A percentile compares a stretch with the other conserved stretches of the same genome.
These are phyloP conservation scores for Ophiostoma sp. DNA, from an alignment of 2,329 filamentous ascomycete genomes.

Conservation along the genomic window DNA sequence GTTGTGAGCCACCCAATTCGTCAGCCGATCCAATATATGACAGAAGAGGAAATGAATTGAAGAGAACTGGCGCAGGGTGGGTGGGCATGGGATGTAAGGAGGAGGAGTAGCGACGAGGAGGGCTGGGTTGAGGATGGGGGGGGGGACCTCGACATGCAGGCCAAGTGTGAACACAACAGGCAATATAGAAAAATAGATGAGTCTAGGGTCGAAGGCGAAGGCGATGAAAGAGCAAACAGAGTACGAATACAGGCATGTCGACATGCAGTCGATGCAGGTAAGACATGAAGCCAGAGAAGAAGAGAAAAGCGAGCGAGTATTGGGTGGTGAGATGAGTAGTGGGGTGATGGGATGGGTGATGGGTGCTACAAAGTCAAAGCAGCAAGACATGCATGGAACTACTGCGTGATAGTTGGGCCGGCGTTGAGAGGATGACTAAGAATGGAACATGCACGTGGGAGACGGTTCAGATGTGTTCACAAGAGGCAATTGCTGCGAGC, in stretches of 20 bases:
- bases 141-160: background rate
- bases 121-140: background rate
- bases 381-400: background rate
- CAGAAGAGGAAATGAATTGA: background rate
- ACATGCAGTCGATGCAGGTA: background rate
- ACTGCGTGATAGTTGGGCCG: background rate
- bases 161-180: background rate
- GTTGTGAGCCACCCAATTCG: background rate
- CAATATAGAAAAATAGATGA: background rate
- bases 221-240: background rate
- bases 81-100: conserved; percentile 7
- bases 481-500: background rate
- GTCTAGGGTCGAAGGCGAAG: background rate
- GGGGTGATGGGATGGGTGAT: background rate
- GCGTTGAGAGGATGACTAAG: background rate
- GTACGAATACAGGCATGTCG: background rate
- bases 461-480: background rate
- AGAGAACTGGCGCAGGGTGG: conserved; percentile 1
- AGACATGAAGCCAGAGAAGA: background rate
- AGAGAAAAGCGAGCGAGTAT: background rate
- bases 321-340: conserved; percentile 1
- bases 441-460: background rate
- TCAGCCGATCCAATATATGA: background rate
- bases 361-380: background rate
- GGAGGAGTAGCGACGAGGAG: background rate